Percentiles rank a stretch among this genome's conserved stretches.
These are phyloP conservation scores for Aspergillus niger DNA, from an alignment of 2,329 filamentous ascomycete genomes.

Conservation along the genomic window DNA sequence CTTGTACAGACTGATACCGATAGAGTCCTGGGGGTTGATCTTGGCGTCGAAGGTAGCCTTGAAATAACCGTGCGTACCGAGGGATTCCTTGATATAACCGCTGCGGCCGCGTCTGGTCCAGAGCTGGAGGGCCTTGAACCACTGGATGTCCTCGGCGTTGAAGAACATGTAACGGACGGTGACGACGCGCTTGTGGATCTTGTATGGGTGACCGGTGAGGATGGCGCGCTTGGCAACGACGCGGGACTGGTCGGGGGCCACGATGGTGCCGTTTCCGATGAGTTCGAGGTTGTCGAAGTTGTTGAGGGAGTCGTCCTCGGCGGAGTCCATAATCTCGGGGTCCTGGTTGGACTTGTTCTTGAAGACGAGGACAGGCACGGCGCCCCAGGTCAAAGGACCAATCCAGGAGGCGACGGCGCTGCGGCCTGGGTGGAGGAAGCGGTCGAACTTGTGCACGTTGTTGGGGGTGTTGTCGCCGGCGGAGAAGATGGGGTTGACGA, in stretches of 20 bases:
- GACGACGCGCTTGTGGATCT: conserved; percentile 97
- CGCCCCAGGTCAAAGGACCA: conserved; percentile 88
- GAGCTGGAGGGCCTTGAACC: conserved; percentile 95
- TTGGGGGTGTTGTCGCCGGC: conserved; percentile 88
- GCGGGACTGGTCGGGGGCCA: conserved; percentile 71
- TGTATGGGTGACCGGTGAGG: conserved; percentile 93
- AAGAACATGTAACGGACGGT: conserved; percentile 99
- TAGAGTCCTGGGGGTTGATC: conserved; percentile 92
- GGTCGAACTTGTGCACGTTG: conserved; percentile 95
- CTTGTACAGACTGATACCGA: conserved; percentile 89
- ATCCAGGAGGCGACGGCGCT: conserved; percentile 88
- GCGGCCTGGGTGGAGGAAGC: conserved; percentile 86
- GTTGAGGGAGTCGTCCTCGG: conserved; percentile 43
- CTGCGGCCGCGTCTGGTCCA: conserved; percentile 89
- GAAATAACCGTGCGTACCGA: conserved; percentile 99
- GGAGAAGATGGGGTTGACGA: conserved; percentile 89
- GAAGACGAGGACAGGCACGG: conserved; percentile 88
- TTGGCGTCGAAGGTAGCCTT: conserved; percentile 96
- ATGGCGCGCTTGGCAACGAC: conserved; percentile 93
- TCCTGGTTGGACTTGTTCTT: conserved; percentile 51
- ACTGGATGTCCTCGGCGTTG: conserved; percentile 89
- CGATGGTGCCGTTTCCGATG: conserved; percentile 81
- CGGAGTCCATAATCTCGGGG: conserved; percentile 46
- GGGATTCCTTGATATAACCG: conserved; percentile 88
- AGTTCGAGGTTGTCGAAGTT: conserved; percentile 62